Evolutionary conservation across 2,329 filamentous ascomycete genomes (phyloP), one percentile per base, ranked within the genome.

Genomic region (Mycocentrospora acerina): DNA sequence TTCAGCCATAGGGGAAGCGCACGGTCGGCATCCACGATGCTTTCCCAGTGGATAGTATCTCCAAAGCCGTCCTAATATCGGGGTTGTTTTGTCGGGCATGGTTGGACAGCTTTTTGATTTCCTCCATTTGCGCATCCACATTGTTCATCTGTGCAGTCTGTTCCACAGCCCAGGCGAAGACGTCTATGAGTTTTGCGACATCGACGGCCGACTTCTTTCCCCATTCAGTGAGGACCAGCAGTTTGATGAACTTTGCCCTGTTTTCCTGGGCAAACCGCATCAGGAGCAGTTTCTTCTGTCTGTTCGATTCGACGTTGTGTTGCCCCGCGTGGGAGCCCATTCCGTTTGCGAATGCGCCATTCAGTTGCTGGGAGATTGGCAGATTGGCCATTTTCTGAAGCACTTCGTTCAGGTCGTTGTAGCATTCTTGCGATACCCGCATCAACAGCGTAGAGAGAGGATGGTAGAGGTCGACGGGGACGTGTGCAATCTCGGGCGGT

Each of bases 141-240:
- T 35, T 44, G 42, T 60, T 56, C 49, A 51, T 59, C 26, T 51
- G 40, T 3, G 35, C 25, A 9, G 34, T 48, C 42, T 72, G 66
- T 16, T 64, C 60, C 16, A 56, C 58, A 45, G 94, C 75, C 73
- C 91, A 89, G 17, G 78, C 76, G 60, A 86, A 87, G 49, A 98
- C 71, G 59, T 97, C 90, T 51, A 97, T 94, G 44, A 97, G 77
- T 66, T 86, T 89, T 71, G 85, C 86, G 53, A 97, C 87, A 53
- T 86, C 82, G 26, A 82, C 77, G 24, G 85, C 47, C 13, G 59
- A 55, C 32, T 61, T 64, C 82, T 64, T 87, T 85, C 59, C 86
- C 93, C 93, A 98, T 68, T 93, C 86, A 2, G 86, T 83, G 31
- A 98, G 83, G 15, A 98, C 89, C 14, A 96, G 76, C 7, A 90